Percentiles rank a stretch among this genome's conserved stretches.
Evolutionary conservation across 495 filamentous ascomycete species (phyloP).

Genomic region (Neurospora cerealis): DNA sequence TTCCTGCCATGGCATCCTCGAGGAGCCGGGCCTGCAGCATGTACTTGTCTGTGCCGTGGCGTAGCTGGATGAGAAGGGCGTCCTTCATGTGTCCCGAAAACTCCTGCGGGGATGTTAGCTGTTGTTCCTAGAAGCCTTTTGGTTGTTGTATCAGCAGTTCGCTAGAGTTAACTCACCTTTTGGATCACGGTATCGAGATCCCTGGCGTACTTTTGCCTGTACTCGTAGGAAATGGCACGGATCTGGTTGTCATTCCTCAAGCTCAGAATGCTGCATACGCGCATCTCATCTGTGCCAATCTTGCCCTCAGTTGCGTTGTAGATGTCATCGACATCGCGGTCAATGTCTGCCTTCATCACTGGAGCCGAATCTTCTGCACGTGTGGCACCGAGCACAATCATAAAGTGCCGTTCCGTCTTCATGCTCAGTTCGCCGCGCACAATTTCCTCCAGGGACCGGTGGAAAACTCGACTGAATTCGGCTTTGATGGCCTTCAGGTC

Average conservation of each 20-base stretch:
- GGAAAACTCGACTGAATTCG: slow-evolving; percentile 58
- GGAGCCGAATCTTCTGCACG: slow-evolving; percentile 68
- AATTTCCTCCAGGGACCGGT: slow-evolving; percentile 49
- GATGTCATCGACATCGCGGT: slow-evolving; percentile 60
- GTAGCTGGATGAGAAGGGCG: slow-evolving; percentile 68
- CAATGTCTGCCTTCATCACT: slow-evolving; percentile 56
- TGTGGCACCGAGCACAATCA: slow-evolving; percentile 59
- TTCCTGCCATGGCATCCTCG: slow-evolving; percentile 76
- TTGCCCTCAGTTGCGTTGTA: slow-evolving; percentile 63
- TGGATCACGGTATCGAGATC: slow-evolving; percentile 61
- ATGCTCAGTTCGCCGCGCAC: slow-evolving; percentile 70
- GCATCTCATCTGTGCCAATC: slow-evolving; percentile 61
- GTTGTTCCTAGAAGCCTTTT: not conserved
- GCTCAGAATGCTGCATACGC: slow-evolving; percentile 67
- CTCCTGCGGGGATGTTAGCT: slow-evolving; percentile 33
- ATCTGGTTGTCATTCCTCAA: slow-evolving; percentile 67
- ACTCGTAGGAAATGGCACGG: slow-evolving; percentile 64
- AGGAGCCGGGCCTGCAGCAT: slow-evolving; percentile 71
- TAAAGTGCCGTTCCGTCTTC: slow-evolving; percentile 75
- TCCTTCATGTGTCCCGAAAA: slow-evolving; percentile 91
- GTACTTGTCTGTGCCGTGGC: slow-evolving; percentile 65
- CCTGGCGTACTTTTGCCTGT: slow-evolving; percentile 53
- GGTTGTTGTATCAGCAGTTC: not conserved
- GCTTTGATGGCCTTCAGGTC: slow-evolving; percentile 74
- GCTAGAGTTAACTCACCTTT: slow-evolving; percentile 32